Evolutionary conservation across 805 yeast genomes (phyloP), one percentile per base, ranked within the genome.

Genomic region (Candida sonorensis): DNA sequence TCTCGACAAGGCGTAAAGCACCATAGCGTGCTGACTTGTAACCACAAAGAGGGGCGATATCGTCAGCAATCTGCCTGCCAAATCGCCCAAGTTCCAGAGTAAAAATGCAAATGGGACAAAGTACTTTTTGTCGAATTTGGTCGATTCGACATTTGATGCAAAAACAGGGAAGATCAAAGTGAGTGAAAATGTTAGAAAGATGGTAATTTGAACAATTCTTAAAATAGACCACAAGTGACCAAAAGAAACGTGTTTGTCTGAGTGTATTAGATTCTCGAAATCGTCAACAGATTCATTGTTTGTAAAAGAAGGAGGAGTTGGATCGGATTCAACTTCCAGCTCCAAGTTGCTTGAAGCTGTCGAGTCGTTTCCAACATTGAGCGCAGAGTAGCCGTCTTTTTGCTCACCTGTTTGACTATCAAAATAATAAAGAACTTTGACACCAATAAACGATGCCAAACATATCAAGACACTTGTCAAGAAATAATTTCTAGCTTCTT

Each of bases 71-170:
- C 98, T 66, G 2, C 97, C 97, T 3, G 65, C 55, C 17, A 92
- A 63, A 53, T 90, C 98, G 13, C 97, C 97, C 10, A 75, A 35
- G 55, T 90, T 90, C 98, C 98, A 90, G 11, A 82, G 54, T 15
- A 88, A 61, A 52, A 81, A 86, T 3, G 85, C 77, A 31, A 86
- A 55, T 2, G 97, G 97, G 12, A 85, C 71, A 46, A 53, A 73
- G 14, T 71, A 57, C 33, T 61, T 62, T 37, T 64, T 69, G 29
- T 56, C 57, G 22, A 56, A 42, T 26, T 42, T 37, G 2, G 41
- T 8, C 3, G 85, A 77, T 28, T 69, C 66, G 8, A 78, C 75
- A 11, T 65, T 66, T 7, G 88, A 73, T 7, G 97, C 96, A 68
- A 86, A 90, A 1, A 88, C 90, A 0, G 98, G 96, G 63, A 87